Conservation (phyloP, 306 rosid species). For the Begonia masoniana region DNA sequence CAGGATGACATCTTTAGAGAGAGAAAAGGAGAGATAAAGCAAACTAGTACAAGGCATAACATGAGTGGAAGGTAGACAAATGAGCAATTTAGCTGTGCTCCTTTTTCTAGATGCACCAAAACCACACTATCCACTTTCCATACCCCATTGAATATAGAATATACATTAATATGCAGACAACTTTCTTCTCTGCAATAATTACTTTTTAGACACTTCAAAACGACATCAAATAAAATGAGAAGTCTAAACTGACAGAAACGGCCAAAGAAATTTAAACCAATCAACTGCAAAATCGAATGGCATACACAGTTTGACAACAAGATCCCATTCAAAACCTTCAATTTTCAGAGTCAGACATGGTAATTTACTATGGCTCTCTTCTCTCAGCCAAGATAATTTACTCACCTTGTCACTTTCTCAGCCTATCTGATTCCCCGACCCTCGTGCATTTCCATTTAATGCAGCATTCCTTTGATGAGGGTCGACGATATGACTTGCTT, state of each 20-base stretch:
- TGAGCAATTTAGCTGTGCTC: slow-evolving; percentile 37
- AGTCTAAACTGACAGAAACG: not conserved
- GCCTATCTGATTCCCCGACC: no score
- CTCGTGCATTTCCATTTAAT: no score
- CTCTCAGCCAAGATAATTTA: not conserved
- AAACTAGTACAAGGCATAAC: slow-evolving; percentile 29
- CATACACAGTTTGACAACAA: not conserved
- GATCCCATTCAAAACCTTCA: not conserved
- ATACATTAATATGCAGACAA: not conserved
- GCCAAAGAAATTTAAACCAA: no score
- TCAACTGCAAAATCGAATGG: not conserved
- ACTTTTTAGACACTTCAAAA: no score
- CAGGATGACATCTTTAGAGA: slow-evolving; percentile 4
- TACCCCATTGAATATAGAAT: slow-evolving; percentile 4
- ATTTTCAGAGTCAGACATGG: not conserved
- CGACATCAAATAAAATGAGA: not conserved
- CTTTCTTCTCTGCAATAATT: no score
- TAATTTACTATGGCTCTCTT: not conserved
- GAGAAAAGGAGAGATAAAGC: slow-evolving; percentile 25
- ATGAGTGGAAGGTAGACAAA: slow-evolving; percentile 39
- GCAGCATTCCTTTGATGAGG: no score
- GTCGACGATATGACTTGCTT: no score
- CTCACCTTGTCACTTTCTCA: no score
- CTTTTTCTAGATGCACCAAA: slow-evolving; percentile 34
- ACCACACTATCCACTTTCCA: slow-evolving; percentile 30